Base-by-base conservation (phyloP, 805 yeast genomes). In the Teunomyces panamensis region DNA sequence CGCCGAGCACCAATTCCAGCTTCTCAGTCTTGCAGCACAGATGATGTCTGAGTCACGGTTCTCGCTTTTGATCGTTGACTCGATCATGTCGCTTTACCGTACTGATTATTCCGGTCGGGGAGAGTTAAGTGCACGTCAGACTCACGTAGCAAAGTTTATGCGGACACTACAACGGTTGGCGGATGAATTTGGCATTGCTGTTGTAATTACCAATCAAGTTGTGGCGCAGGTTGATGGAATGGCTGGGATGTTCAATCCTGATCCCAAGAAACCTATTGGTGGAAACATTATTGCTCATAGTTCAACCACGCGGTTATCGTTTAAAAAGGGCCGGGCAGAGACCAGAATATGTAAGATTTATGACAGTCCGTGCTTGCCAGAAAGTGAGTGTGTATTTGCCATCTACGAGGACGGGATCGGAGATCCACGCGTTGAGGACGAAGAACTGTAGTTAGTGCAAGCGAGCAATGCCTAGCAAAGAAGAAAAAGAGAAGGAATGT, bases 161-260 rank as follows among this genome's bases (percentile, higher is more conserved):
- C 79, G 98, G 58, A 84, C 87, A 14, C 77, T 94, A 51, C 98
- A 94, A 67, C 74, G 96, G 58, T 77, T 94, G 46, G 98, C 98
- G 0, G 99, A 94, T 67, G 98, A 92, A 71, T 94, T 88, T 68
- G 99, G 99, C 41, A 89, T 94, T 48, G 99, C 98, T 0, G 96
- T 92, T 8, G 90, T 94, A 5, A 89, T 94, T 41, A 73, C 77
- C 36, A 94, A 94, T 69, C 99, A 94, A 68, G 99, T 94, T 17
- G 97, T 89, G 5, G 97, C 98, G 3, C 97, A 91, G 67, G 99
- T 94, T 14, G 99, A 94, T 62, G 94, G 92, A 1, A 95, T 95
- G 60, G 82, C 82, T 36, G 77, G 81, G 26, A 71, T 82, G 73
- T 91, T 84, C 65, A 90, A 91, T 57, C 96, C 97, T 1, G 99